Base-by-base conservation (phyloP, 2,329 filamentous ascomycete genomes). In the Colletotrichum tamarilloi region DNA sequence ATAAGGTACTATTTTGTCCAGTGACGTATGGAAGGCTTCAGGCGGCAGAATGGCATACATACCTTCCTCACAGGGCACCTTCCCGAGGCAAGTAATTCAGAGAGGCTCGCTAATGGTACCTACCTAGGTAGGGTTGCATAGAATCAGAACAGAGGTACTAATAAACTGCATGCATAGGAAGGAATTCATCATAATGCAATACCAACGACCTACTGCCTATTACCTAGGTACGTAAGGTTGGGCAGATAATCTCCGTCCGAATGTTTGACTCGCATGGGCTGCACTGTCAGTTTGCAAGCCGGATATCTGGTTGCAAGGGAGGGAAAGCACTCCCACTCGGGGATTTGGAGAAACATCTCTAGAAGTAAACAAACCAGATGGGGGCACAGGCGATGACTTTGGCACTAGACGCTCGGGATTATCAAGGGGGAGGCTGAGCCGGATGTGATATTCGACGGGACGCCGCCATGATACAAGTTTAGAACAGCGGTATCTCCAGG, bases 401-500 rank as follows among this genome's bases (percentile, higher is more conserved):
- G 16, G 16, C 38, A 42, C 38, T 32, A 16, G 19, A 49, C 42
- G 22, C 30, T 26, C 14, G 35, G 24, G 26, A 38, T 32, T 22
- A 49, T 30, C 53, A 73, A 70, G 70, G 67, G 46, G 60, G 70
- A 70, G 70, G 70, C 70, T 65, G 67, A 73, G 70, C 60, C 42
- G 62, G 60, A n/a, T 16, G 19, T n/a, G 14, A 32, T 38, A 38
- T 32, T 49, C 22, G 57, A 26, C 55, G 24, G 62, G 56, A 55
- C n/a, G 56, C 62, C 35, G 56, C 49, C 59, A 30, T 56, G 66
- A 65, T 49, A 73, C 70, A 57, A 65, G 67, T 73, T 73, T 70
- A 70, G 70, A 67, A 73, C 64, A 49, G 42, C 42, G 8, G 42
- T 19, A 46, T 16, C 38, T 46, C 28, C 28, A 35, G 32, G 11